phyloP scores from a whole-genome alignment of 73 alveolate species.

The Diophrys appendiculata region DNA sequence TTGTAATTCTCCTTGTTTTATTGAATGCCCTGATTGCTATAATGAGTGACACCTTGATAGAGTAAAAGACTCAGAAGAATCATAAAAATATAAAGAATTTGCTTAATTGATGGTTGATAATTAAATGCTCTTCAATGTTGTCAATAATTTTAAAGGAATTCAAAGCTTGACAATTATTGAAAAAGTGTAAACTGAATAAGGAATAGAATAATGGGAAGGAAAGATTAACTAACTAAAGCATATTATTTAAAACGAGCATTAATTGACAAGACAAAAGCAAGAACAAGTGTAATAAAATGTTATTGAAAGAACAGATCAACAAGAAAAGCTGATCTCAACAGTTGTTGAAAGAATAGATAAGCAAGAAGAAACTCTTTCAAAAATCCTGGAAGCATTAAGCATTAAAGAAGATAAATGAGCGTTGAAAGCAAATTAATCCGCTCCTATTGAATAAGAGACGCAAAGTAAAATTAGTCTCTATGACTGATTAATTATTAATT shows the following conservation, averaged over 20 bases:
- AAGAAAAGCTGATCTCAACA: no score
- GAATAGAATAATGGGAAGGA: conserved; percentile 34
- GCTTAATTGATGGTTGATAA: conserved; percentile 42
- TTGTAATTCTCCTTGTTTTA: conserved; percentile 36
- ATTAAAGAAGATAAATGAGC: no score
- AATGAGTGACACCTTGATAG: conserved; percentile 62
- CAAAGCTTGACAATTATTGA: conserved; percentile 24
- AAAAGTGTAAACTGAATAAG: conserved; percentile 45
- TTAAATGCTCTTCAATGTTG: conserved; percentile 29
- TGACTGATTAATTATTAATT: no score
- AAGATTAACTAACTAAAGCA: conserved; percentile 16
- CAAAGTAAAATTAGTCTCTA: no score
- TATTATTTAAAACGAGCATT: conserved; percentile 9
- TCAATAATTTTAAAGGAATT: conserved; percentile 22
- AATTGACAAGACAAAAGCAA: no score
- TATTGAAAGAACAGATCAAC: no score
- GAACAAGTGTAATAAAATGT: no score
- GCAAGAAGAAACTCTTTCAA: no score
- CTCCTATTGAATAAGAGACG: no score
- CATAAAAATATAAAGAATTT: conserved; percentile 37
- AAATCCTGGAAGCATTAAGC: no score
- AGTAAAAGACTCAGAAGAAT: conserved; percentile 40
- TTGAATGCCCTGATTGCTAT: conserved; percentile 48
- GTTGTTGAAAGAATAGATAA: no score
- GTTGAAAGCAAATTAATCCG: no score